Evolutionary conservation across 139 green algal species (phyloP).

Genomic region (Gonium pectorale): DNA sequence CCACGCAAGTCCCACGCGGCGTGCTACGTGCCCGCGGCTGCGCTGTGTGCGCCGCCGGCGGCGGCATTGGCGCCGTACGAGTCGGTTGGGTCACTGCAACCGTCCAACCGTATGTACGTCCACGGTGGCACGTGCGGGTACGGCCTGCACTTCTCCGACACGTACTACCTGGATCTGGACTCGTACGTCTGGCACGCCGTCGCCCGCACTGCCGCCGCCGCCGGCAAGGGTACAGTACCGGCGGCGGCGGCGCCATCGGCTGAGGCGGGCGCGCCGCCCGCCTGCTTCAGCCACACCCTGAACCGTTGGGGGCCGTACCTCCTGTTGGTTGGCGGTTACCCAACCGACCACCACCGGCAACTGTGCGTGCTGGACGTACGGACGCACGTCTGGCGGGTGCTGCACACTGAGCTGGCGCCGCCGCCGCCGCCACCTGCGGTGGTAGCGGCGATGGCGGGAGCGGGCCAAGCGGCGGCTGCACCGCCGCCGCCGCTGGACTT

Average conservation of each 20-base stretch:
- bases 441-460: background rate
- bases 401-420: background rate
- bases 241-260: background rate
- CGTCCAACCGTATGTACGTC: conserved; percentile 49
- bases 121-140: conserved; percentile 63
- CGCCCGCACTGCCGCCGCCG: too few relatives aligned
- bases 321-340: conserved; percentile 62
- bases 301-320: conserved; percentile 42
- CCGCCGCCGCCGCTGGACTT: conserved; percentile 8
- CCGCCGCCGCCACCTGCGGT: background rate
- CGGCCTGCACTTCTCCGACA: conserved; percentile 41
- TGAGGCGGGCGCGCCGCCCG: background rate
- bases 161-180: conserved; percentile 50
- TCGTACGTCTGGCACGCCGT: conserved; percentile 12
- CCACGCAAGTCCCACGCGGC: conserved; percentile 59
- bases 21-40: background rate
- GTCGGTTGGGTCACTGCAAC: too few relatives aligned
- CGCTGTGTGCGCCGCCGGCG: background rate
- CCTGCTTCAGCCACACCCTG: conserved; percentile 68
- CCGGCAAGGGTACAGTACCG: too few relatives aligned
- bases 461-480: background rate
- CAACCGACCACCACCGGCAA: conserved; percentile 41
- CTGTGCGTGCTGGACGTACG: conserved; percentile 47
- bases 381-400: background rate
- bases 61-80: too few relatives aligned